A percentile compares a stretch with the other conserved stretches of the same genome.
Conservation (phyloP, 306 rosid genomes). For the Medicago lupulina region DNA sequence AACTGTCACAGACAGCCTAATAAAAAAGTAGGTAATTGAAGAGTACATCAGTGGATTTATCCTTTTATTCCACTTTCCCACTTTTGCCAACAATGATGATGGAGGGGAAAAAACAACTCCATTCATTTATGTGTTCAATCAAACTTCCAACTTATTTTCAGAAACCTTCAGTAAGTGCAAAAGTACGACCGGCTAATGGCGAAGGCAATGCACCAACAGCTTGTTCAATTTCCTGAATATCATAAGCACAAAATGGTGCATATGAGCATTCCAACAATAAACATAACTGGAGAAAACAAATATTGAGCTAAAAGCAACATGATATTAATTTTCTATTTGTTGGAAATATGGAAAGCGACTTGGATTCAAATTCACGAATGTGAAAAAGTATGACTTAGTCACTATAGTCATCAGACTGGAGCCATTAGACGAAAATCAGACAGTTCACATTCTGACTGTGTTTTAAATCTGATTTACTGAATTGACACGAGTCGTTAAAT, state of each 20-base stretch:
- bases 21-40: not conserved
- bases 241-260: not conserved
- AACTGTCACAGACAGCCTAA: conserved; percentile 5
- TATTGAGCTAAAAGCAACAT: conserved; percentile 2
- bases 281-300: conserved; percentile 15
- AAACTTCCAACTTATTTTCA: conserved; percentile 42
- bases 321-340: not conserved
- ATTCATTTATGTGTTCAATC: conserved; percentile 10
- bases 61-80: conserved; percentile 21
- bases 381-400: not conserved
- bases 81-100: conserved; percentile 31
- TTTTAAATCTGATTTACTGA: not conserved
- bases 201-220: conserved; percentile 68
- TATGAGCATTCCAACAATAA: conserved; percentile 7
- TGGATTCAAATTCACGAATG: not conserved
- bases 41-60: not conserved
- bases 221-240: conserved; percentile 80
- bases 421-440: not conserved
- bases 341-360: too few species aligned
- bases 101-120: conserved; percentile 22
- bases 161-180: conserved; percentile 84
- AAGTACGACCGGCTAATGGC: conserved; percentile 72
- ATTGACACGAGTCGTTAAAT: not conserved
- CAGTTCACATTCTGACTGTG: not conserved
- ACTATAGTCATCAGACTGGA: conserved; percentile 5